Conservation (phyloP, 78 protist genomes). For the Dictyostelium brefeldianum region DNA sequence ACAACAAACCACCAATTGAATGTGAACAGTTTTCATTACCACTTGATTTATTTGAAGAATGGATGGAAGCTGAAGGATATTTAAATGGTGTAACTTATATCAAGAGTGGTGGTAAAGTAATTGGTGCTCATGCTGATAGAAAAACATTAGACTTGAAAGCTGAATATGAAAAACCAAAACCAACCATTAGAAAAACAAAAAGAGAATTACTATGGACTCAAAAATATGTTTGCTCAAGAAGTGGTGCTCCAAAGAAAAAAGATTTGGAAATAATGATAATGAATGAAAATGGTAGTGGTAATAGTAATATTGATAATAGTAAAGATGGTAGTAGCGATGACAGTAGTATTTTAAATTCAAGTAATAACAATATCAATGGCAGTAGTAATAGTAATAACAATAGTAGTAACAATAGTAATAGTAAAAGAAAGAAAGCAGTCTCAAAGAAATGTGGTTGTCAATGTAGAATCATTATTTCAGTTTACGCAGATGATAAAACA, state of each 20-base stretch:
- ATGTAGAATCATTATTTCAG: constrained; percentile 58
- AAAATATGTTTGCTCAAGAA: constrained; percentile 65
- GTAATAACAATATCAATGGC: background rate
- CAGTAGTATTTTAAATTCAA: background rate
- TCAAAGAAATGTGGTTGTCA: constrained; percentile 74
- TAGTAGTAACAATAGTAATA: background rate
- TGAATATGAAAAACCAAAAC: constrained; percentile 40
- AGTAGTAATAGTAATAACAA: background rate
- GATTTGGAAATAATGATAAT: background rate
- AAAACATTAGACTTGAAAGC: constrained; percentile 62
- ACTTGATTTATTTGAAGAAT: constrained; percentile 52
- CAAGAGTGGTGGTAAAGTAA: constrained; percentile 72
- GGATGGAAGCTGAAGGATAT: constrained; percentile 77
- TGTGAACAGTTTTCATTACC: constrained; percentile 69
- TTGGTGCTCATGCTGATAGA: constrained; percentile 80
- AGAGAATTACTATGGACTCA: constrained; percentile 75
- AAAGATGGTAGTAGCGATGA: background rate
- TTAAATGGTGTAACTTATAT: constrained; percentile 50
- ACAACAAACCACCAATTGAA: constrained; percentile 5
- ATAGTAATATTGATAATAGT: background rate
- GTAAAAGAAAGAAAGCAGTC: background rate
- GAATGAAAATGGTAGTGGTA: background rate
- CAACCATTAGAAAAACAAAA: constrained; percentile 43
- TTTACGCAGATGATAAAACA: constrained; percentile 66
- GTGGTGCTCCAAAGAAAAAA: constrained; percentile 17